Base-by-base conservation (phyloP, 202 grass and related monocot genomes). In the Digitaria exilis region DNA sequence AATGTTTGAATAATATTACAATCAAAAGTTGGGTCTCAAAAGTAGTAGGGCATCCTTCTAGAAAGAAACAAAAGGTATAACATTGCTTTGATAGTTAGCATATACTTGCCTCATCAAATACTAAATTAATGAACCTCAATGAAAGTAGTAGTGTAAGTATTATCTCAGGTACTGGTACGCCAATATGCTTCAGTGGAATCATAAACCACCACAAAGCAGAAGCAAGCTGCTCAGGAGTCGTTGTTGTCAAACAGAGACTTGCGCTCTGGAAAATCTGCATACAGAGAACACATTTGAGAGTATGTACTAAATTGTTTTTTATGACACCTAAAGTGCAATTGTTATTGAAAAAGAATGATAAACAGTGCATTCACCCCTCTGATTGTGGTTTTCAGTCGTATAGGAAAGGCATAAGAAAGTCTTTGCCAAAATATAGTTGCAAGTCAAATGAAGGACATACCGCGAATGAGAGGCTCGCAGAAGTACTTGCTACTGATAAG, bases 201-300 rank as follows among this genome's bases (percentile, higher is more conserved):
- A 96, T 92, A 91, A 98, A 92, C 93, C 96, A 98, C 87, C 89
- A 82, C 26, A 98, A 52, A 75, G 96, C 96, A 89, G 91, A 98
- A 85, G 92, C 93, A 93, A 95, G 88, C 75, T 95, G 91, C 89
- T 98, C 96, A 50, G 93, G 93, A 34, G 93, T 89, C 69, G 93
- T 98, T 41, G 93, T 95, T 39, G 93, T 87, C 78, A 98, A 89
- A 84, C 89, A 98, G 66, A 98, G 89, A 87, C 93, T 95, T 61
- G 91, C 93, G 73, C 96, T 98, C 94, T 95, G 96, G 65, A 98
- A 95, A 88, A 98, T 98, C 96, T 98, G 86, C 82, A 87, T 14
- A 41, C 35, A 83, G 70, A 80, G 30, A 87, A 32, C 54, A 62
- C 68, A 73, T 49, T 67, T 42, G 55, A 76, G 65, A 86, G 66